Conservation (phyloP, 2,329 filamentous ascomycete genomes). For the Ophiostoma ulmi region DNA sequence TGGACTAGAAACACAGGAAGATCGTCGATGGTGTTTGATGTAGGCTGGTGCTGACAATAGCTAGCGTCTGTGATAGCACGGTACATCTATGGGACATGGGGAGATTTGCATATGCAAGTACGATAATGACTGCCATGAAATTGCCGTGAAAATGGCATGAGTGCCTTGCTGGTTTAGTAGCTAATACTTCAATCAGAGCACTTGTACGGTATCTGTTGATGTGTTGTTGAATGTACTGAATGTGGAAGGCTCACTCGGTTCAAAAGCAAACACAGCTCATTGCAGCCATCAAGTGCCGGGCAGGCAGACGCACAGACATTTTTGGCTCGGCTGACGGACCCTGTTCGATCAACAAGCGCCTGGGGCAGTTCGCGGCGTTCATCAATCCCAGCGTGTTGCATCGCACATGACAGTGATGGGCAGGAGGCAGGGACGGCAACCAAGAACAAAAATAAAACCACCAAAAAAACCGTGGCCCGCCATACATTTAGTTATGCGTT, state of each 20-base stretch:
- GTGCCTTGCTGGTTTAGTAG: neutral
- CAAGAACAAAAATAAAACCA: neutral
- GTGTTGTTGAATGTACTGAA: neutral
- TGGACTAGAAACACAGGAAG: neutral
- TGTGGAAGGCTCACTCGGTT: neutral
- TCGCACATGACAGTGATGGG: conserved; percentile 16
- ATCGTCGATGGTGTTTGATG: neutral
- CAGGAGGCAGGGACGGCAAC: conserved; percentile 5
- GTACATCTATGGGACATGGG: neutral
- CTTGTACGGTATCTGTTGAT: neutral
- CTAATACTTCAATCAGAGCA: neutral
- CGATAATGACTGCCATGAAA: neutral
- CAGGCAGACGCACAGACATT: conserved; percentile 32
- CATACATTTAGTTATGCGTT: neutral
- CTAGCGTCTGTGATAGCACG: neutral
- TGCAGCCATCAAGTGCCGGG: conserved; percentile 20
- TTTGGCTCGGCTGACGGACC: conserved; percentile 27
- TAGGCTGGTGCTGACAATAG: neutral
- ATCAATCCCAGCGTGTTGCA: conserved; percentile 27
- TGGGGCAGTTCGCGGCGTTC: conserved; percentile 24
- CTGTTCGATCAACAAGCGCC: conserved; percentile 27
- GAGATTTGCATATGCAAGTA: neutral
- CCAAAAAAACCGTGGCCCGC: neutral
- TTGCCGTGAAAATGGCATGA: neutral
- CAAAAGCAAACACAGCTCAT: neutral